Percentiles rank a stretch among this genome's conserved stretches.
These are phyloP conservation scores for Xylaria bambusicola DNA, from an alignment of 495 filamentous ascomycete genomes.

Conservation along the genomic window DNA sequence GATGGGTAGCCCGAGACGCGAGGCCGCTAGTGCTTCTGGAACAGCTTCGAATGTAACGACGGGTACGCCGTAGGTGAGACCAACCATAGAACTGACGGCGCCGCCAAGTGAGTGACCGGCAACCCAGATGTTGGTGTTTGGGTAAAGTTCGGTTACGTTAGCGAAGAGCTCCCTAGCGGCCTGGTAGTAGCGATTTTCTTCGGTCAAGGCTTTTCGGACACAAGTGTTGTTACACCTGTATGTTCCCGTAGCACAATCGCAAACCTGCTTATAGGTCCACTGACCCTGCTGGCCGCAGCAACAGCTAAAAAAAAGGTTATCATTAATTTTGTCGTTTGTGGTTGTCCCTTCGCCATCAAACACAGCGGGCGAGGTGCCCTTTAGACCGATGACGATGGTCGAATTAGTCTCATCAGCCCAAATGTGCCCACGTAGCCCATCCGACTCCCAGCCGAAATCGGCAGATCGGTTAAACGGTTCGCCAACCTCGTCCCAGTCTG, in stretches of 20 bases:
- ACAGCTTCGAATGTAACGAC: constrained; percentile 88
- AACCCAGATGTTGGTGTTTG: constrained; percentile 82
- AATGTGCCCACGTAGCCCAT: constrained; percentile 90
- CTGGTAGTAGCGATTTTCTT: constrained; percentile 88
- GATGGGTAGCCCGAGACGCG: constrained; percentile 79
- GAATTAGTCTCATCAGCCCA: constrained; percentile 83
- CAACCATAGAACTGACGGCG: constrained; percentile 79
- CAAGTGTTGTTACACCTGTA: constrained; percentile 93
- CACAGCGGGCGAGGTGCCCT: constrained; percentile 86
- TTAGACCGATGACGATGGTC: constrained; percentile 88
- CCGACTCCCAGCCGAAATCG: constrained; percentile 86
- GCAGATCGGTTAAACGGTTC: constrained; percentile 76
- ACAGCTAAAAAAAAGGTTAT: constrained; percentile 97
- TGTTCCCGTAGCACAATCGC: constrained; percentile 80
- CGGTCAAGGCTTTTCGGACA: constrained; percentile 67
- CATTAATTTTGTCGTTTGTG: constrained; percentile 95
- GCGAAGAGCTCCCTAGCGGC: constrained; percentile 84
- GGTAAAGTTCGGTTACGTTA: constrained; percentile 89
- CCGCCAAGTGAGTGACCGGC: constrained; percentile 90
- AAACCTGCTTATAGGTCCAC: constrained; percentile 84
- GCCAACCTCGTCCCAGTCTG: constrained; percentile 83
- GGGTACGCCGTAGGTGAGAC: constrained; percentile 86
- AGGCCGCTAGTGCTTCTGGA: constrained; percentile 83
- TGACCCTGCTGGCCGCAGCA: constrained; percentile 93
- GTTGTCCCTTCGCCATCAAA: constrained; percentile 95